Conservation (phyloP, 2,329 filamentous ascomycete genomes). For the Penicillium capsulatum region DNA sequence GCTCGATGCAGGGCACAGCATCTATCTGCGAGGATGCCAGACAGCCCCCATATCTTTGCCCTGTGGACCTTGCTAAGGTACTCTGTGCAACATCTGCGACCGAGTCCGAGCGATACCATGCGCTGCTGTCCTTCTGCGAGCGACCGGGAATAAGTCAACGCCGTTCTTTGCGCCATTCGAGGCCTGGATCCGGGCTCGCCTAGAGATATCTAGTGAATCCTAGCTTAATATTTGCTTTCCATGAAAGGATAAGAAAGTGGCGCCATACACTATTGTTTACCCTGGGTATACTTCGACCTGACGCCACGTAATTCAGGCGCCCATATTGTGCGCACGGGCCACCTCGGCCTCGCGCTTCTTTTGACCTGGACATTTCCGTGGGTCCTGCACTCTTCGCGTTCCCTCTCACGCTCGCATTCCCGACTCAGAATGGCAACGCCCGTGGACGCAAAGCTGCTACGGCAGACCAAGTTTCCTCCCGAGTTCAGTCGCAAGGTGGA, state of each 20-base stretch:
- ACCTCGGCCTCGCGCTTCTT: slow-evolving; percentile 2
- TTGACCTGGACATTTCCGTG: too few species aligned
- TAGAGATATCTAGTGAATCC: neutral
- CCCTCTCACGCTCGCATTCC: neutral
- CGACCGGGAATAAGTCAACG: slow-evolving; percentile 4
- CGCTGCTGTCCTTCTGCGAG: slow-evolving; percentile 23
- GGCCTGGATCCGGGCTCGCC: slow-evolving; percentile 15
- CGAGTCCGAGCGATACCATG: slow-evolving; percentile 16
- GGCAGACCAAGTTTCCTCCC: slow-evolving; percentile 85
- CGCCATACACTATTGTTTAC: too few species aligned
- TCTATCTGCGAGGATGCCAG: slow-evolving; percentile 30
- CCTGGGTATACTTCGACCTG: too few species aligned
- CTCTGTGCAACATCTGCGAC: slow-evolving; percentile 18
- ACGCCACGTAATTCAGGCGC: too few species aligned
- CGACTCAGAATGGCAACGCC: slow-evolving; percentile 66
- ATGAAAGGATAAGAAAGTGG: too few species aligned
- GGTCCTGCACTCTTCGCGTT: neutral
- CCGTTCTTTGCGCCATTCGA: slow-evolving; percentile 24
- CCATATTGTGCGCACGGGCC: too few species aligned
- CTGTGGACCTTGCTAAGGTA: slow-evolving; percentile 29
- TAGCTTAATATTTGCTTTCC: too few species aligned
- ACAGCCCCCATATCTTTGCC: slow-evolving; percentile 35
- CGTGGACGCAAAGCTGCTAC: slow-evolving; percentile 83
- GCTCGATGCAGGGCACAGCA: slow-evolving; percentile 32
- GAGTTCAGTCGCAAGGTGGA: slow-evolving; percentile 96